phyloP scores from a whole-genome alignment of 192 early-diverging fungal genomes.

The Rhizoclosmatium sp. region DNA sequence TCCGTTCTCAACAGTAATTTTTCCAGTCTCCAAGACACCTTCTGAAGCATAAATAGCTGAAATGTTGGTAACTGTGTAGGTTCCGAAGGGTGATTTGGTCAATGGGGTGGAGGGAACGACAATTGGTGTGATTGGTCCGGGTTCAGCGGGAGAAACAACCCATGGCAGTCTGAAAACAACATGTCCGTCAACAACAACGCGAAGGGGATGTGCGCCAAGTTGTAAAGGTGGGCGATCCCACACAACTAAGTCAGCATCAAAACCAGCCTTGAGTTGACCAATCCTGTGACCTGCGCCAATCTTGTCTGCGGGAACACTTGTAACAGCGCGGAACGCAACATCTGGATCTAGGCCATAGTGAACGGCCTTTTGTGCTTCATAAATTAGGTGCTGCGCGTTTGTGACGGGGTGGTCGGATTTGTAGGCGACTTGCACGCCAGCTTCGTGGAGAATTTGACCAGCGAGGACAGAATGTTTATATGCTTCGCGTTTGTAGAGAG shows the following conservation, averaged over 20 bases:
- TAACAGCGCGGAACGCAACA: conserved; percentile 69
- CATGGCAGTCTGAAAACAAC: background rate
- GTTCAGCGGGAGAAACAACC: background rate
- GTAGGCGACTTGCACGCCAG: conserved; percentile 76
- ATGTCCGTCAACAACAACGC: conserved; percentile 77
- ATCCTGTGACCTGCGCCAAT: conserved; percentile 74
- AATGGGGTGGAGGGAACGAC: background rate
- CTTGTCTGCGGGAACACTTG: conserved; percentile 72
- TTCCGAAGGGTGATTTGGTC: background rate
- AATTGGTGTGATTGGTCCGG: background rate
- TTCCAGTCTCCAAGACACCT: conserved; percentile 33
- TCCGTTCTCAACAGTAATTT: conserved; percentile 63
- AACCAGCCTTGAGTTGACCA: conserved; percentile 67
- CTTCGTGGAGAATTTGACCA: conserved; percentile 68
- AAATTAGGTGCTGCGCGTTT: conserved; percentile 73
- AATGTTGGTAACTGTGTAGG: conserved; percentile 54
- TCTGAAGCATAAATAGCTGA: conserved; percentile 46
- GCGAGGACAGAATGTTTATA: conserved; percentile 62
- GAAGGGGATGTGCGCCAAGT: conserved; percentile 79
- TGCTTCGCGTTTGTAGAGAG: conserved; percentile 78
- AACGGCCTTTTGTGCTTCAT: conserved; percentile 76
- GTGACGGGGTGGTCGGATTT: conserved; percentile 83
- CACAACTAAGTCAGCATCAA: conserved; percentile 83
- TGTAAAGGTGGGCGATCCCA: conserved; percentile 74
- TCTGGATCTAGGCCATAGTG: conserved; percentile 74